Percentiles rank a stretch among this genome's conserved stretches.
Conservation (phyloP, 768 basidiomycete genomes). For the Amanita inopinata region DNA sequence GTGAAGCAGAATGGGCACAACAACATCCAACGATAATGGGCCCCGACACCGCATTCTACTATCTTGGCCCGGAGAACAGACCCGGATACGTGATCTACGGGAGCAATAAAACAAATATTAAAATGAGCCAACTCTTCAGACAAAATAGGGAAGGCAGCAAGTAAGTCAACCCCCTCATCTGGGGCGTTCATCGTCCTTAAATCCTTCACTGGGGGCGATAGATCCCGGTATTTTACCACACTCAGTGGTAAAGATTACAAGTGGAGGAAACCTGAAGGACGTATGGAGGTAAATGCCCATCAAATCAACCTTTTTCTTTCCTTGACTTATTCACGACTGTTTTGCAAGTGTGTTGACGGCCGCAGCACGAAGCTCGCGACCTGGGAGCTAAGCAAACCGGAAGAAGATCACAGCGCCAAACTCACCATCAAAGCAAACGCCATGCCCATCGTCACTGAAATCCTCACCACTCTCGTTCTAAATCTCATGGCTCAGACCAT, state of each 20-base stretch:
- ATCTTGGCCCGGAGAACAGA: constrained; percentile 55
- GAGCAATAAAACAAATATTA: constrained; percentile 40
- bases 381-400: constrained; percentile 56
- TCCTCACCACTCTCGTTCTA: constrained; percentile 64
- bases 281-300: constrained; percentile 52
- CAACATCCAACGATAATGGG: constrained; percentile 68
- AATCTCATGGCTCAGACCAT: constrained; percentile 61
- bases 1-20: constrained; percentile 58
- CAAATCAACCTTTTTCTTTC: not conserved
- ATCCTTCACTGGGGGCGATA: constrained; percentile 16
- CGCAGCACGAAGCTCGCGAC: constrained; percentile 45
- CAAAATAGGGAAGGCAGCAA: constrained; percentile 52
- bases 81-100: constrained; percentile 65
- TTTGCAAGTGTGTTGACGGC: constrained; percentile 51
- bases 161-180: constrained; percentile 30
- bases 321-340: constrained; percentile 1
- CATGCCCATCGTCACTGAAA: constrained; percentile 61
- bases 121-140: constrained; percentile 49
- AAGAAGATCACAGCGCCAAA: constrained; percentile 48
- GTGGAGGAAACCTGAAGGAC: constrained; percentile 50
- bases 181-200: constrained; percentile 6
- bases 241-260: constrained; percentile 65
- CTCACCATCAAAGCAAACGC: constrained; percentile 50
- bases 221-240: constrained; percentile 67
- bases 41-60: constrained; percentile 69